These are phyloP conservation scores for Circinella minor DNA, from an alignment of 371 early-diverging fungal genomes.

Conservation along the genomic window DNA sequence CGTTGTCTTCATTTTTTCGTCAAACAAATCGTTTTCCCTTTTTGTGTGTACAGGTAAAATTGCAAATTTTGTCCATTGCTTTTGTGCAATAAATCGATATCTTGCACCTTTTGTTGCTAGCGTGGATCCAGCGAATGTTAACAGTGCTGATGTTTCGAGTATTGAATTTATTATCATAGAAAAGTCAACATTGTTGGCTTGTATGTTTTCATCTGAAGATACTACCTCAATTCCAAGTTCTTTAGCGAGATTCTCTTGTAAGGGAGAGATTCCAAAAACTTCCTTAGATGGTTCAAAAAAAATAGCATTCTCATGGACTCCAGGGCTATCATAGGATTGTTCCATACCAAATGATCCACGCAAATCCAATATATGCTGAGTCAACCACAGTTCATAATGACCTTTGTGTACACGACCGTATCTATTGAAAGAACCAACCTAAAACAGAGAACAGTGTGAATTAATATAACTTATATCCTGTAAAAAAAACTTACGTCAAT, in stretches of 20 bases:
- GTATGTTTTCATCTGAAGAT: no score
- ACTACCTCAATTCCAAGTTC: no score
- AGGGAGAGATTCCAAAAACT: no score
- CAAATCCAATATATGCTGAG: background rate
- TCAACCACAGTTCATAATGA: background rate
- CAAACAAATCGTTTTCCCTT: background rate
- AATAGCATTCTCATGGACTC: background rate
- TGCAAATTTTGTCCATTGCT: background rate
- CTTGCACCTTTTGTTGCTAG: background rate
- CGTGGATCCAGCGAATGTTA: background rate
- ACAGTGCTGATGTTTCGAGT: background rate
- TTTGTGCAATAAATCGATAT: background rate
- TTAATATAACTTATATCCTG: background rate
- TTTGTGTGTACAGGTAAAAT: background rate
- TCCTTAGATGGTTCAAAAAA: no score
- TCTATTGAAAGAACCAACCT: background rate
- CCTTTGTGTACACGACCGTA: background rate
- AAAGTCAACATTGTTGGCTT: no score
- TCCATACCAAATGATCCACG: background rate
- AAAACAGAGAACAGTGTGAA: no score
- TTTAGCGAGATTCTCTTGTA: no score
- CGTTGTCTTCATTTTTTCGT: background rate
- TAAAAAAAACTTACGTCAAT: background rate
- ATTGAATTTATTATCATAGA: no score
- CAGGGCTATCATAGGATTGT: background rate